Conservation (phyloP, 1,284 basidiomycete species). For the Spongiforma sp. region DNA sequence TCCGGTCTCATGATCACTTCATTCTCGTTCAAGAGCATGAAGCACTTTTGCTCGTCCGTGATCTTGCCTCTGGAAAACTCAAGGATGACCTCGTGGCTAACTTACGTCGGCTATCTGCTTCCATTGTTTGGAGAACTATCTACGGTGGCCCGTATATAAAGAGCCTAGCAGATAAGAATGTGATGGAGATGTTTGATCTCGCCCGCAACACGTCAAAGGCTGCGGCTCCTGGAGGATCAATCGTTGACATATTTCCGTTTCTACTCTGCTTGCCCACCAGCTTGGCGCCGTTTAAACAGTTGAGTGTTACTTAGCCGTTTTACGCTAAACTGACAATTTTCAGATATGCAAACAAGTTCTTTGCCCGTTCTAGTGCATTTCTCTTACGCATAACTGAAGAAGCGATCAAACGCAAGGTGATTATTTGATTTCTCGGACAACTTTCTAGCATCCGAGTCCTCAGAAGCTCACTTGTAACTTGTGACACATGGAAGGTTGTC, state of each 20-base stretch:
- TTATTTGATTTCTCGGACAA: too few species aligned
- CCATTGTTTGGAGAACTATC: slow-evolving; percentile 9
- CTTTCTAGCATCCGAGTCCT: too few species aligned
- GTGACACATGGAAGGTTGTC: not conserved
- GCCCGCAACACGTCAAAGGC: slow-evolving; percentile 4
- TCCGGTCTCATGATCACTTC: too few species aligned
- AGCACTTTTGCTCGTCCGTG: slow-evolving; percentile 8
- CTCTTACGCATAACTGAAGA: too few species aligned
- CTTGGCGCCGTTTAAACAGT: slow-evolving; percentile 18
- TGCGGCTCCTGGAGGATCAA: slow-evolving; percentile 7
- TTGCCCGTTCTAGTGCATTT: not conserved
- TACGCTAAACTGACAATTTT: not conserved
- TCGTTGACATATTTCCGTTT: slow-evolving; percentile 11
- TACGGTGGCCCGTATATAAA: slow-evolving; percentile 13
- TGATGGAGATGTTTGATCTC: slow-evolving; percentile 9
- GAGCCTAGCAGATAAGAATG: slow-evolving; percentile 7
- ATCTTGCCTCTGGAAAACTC: too few species aligned
- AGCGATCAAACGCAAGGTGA: slow-evolving; percentile 7
- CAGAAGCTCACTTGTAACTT: not conserved
- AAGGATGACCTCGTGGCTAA: slow-evolving; percentile 6
- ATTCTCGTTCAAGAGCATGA: slow-evolving; percentile 13
- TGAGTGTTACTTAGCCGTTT: not conserved
- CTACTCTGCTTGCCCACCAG: too few species aligned
- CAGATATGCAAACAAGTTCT: slow-evolving; percentile 15
- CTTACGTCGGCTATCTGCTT: slow-evolving; percentile 12